Base-by-base conservation (phyloP, 371 early-diverging fungal genomes). In the Lichtheimia hyalospora region DNA sequence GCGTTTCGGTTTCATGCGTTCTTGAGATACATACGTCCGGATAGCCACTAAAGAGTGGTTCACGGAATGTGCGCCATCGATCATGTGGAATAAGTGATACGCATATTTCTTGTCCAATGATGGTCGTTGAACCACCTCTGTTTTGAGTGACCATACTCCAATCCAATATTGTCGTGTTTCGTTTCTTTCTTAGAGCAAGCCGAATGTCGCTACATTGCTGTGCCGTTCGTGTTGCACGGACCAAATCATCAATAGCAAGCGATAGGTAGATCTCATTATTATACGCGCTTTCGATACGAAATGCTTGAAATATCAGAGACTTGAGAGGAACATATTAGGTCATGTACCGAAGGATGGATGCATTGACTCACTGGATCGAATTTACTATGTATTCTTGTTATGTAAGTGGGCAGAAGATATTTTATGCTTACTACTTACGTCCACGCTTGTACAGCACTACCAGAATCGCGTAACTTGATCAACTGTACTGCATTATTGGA, bases 241-340 rank as follows among this genome's bases (percentile, higher is more conserved):
- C 61, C 0, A 87, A 57, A 52, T 77, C 73, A 43, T 84, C 82
- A 10, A 79, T 62, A 8, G 59, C 23, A 20, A 87, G 42, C 18
- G 73, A 68, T 16, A 89, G 52, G 49, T 70, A 77, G 52, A 89
- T 83, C 28, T 81, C 75, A 53, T 84, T 79, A 21, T 62, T 61
- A 23, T 70, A 59, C 5, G 61, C 18, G 52, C 76, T 76, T 61
- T 81, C 81, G 25, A 87, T 60, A n/a, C 71, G 69, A 67, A 80
- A 84, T 28, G 79, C 74, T 46, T 82, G 79, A 61, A 88, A 85
- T 2, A 88, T 34, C 2, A 75, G 62, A 27, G 78, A 68, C 85
- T 88, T 65, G 6, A 13, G n/a, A 20, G 48, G n/a, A 28, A 27
- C 42, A 15, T 50, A 16, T 20, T 24, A 40, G 51, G 25, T 23